A percentile compares a stretch with the other conserved stretches of the same genome.
phyloP scores from a whole-genome alignment of 176 grass and related monocot genomes.

The Zea mays region Zm-B73-REFERENCE-NAM-5.0 NC_050098.1:122984001-122984500 shows the following conservation, averaged over 20 bases:
- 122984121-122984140: constrained; percentile 55
- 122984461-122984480: constrained; percentile 44
- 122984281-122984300: constrained; percentile 47
- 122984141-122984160: constrained; percentile 62
- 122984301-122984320: constrained; percentile 49
- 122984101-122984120: constrained; percentile 58
- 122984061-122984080: constrained; percentile 45
- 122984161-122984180: constrained; percentile 44
- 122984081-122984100: constrained; percentile 49
- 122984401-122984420: constrained; percentile 45
- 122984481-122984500: constrained; percentile 40
- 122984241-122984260: constrained; percentile 49
- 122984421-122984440: constrained; percentile 69
- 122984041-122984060: constrained; percentile 59
- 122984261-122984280: constrained; percentile 40
- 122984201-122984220: constrained; percentile 47
- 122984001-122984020: not conserved
- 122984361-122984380: constrained; percentile 43
- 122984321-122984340: constrained; percentile 61
- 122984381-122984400: constrained; percentile 48
- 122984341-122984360: constrained; percentile 48
- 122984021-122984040: constrained; percentile 12
- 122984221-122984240: constrained; percentile 60
- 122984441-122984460: constrained; percentile 54
- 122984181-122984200: constrained; percentile 43